These are phyloP conservation scores for Raffaelea deltoideospora DNA, from an alignment of 2,329 filamentous ascomycete genomes.

Conservation along the genomic window DNA sequence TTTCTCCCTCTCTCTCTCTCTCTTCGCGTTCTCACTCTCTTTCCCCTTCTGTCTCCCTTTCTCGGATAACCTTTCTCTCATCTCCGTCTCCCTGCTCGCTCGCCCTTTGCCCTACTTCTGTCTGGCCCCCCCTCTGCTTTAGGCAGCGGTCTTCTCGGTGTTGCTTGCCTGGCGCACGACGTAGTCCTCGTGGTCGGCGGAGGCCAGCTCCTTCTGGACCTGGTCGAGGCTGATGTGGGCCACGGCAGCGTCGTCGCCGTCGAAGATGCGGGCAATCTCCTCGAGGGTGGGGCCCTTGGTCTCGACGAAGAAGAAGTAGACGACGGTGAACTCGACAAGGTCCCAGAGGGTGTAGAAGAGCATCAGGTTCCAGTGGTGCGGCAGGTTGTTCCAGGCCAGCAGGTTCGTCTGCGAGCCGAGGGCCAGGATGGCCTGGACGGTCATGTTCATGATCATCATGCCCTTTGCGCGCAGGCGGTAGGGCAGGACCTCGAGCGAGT, in stretches of 20 bases:
- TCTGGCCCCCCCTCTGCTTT: too few relatives aligned
- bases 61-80: background rate
- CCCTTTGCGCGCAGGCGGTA: constrained; percentile 43
- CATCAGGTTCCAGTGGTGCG: constrained; percentile 49
- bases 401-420: constrained; percentile 42
- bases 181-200: background rate
- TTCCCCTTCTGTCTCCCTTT: background rate
- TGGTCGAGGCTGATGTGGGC: constrained; percentile 38
- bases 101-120: background rate
- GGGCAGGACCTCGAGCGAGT: constrained; percentile 42
- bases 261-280: constrained; percentile 56
- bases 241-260: constrained; percentile 45
- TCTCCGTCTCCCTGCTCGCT: background rate
- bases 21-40: background rate
- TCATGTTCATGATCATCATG: constrained; percentile 10
- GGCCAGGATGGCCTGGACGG: constrained; percentile 9
- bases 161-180: background rate
- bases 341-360: constrained; percentile 52
- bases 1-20: too few relatives aligned
- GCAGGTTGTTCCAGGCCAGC: constrained; percentile 44
- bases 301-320: constrained; percentile 54
- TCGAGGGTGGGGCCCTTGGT: constrained; percentile 57
- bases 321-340: constrained; percentile 41
- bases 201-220: constrained; percentile 36
- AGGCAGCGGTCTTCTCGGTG: background rate